A percentile compares a stretch with the other conserved stretches of the same genome.
Evolutionary conservation across 164 flowering plant genomes (phyloP).

Genomic region (Cinnamomum micranthum): DNA sequence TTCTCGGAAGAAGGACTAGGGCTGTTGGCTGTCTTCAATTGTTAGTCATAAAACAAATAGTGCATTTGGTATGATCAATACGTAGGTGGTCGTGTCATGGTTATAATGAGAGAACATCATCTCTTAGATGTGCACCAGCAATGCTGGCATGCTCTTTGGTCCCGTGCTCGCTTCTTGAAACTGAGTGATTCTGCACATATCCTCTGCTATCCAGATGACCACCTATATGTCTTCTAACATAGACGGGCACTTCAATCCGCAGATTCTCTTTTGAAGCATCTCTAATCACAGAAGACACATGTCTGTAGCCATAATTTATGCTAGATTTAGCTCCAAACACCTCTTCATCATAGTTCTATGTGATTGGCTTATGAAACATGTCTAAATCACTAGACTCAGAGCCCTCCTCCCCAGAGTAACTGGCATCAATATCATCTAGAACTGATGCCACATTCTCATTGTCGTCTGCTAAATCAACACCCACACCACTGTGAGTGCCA

Average conservation of each 20-base stretch:
- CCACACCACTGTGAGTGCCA: slow-evolving; percentile 26
- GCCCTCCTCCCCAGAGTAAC: slow-evolving; percentile 35
- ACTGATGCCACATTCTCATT: slow-evolving; percentile 60
- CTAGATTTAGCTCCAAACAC: slow-evolving; percentile 17
- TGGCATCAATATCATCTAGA: slow-evolving; percentile 31
- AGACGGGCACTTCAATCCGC: slow-evolving; percentile 40
- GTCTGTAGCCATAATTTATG: slow-evolving; percentile 1
- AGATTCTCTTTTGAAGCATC: slow-evolving; percentile 47
- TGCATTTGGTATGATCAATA: too few relatives aligned
- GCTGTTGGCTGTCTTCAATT: too few relatives aligned
- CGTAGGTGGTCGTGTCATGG: too few relatives aligned
- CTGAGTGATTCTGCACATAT: slow-evolving; percentile 15
- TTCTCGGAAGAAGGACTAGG: too few relatives aligned
- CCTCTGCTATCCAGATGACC: slow-evolving; percentile 25
- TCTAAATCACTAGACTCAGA: too few relatives aligned
- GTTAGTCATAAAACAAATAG: too few relatives aligned
- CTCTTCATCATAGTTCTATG: slow-evolving; percentile 24
- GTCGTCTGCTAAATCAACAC: slow-evolving; percentile 26
- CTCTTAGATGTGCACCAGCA: background rate
- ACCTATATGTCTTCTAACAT: slow-evolving; percentile 29
- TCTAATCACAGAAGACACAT: slow-evolving; percentile 29
- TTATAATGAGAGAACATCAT: background rate
- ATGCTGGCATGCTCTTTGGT: background rate
- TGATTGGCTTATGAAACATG: slow-evolving; percentile 24
- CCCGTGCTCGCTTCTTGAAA: slow-evolving; percentile 9